Conservation (phyloP, 495 filamentous ascomycete species). For the Aspergillus haitiensis region DNA sequence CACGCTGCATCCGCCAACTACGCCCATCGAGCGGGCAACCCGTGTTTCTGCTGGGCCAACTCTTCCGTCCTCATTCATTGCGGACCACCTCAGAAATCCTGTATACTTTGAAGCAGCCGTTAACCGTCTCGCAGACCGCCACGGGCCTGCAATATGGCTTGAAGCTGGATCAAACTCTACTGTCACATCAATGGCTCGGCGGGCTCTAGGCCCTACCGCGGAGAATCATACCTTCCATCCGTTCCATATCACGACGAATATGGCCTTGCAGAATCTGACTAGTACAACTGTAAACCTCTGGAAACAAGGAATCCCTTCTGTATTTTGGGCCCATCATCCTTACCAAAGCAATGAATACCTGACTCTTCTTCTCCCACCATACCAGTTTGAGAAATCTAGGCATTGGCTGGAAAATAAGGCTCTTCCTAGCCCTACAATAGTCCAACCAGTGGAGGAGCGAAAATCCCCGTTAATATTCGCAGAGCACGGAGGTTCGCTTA, state of each 20-base stretch:
- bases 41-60: slow-evolving; percentile 29
- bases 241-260: slow-evolving; percentile 40
- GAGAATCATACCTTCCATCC: slow-evolving; percentile 38
- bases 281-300: slow-evolving; percentile 49
- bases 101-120: slow-evolving; percentile 55
- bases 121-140: slow-evolving; percentile 37
- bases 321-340: slow-evolving; percentile 51
- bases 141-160: slow-evolving; percentile 42
- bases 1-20: slow-evolving; percentile 31
- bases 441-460: not conserved
- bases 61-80: slow-evolving; percentile 40
- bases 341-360: slow-evolving; percentile 38
- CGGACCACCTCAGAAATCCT: slow-evolving; percentile 49
- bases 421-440: slow-evolving; percentile 4
- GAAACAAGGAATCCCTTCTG: slow-evolving; percentile 39
- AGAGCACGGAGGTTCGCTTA: slow-evolving; percentile 42
- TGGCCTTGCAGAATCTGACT: slow-evolving; percentile 32
- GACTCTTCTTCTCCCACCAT: slow-evolving; percentile 49
- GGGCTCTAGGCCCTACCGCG: slow-evolving; percentile 25
- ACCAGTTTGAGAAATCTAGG: slow-evolving; percentile 51
- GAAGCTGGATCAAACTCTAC: slow-evolving; percentile 54
- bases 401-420: slow-evolving; percentile 44
- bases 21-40: slow-evolving; percentile 37
- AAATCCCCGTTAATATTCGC: slow-evolving; percentile 41
- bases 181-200: slow-evolving; percentile 45